phyloP scores from a whole-genome alignment of 345 rosid genomes.

The Salix caprea region DNA sequence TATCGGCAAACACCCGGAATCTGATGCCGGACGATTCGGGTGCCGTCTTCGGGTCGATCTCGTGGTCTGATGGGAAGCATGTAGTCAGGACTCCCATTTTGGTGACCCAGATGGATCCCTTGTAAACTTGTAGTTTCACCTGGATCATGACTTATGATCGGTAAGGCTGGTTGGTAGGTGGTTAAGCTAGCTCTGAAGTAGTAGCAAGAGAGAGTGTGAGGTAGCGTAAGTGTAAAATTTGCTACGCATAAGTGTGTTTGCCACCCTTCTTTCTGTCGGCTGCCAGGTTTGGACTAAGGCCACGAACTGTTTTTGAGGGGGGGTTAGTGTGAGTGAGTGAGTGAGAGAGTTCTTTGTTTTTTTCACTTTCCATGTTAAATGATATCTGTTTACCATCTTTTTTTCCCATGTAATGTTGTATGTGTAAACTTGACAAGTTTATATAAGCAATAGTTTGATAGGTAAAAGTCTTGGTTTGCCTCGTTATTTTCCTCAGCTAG shows the following conservation, averaged over 20 bases:
- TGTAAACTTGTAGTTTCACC: conserved; percentile 24
- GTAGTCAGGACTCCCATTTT: conserved; percentile 68
- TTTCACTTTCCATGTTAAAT: background rate
- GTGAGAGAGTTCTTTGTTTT: background rate
- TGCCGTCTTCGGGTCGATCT: conserved; percentile 63
- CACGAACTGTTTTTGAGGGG: conserved; percentile 6
- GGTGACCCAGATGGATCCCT: conserved; percentile 51
- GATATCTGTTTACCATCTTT: background rate
- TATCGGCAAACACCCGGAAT: conserved; percentile 44
- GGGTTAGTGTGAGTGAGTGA: conserved; percentile 6
- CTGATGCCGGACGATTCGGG: conserved; percentile 56
- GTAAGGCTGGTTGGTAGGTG: background rate
- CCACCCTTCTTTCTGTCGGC: background rate
- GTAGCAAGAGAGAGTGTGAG: background rate
- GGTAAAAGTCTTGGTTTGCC: background rate
- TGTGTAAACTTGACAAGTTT: conserved; percentile 34
- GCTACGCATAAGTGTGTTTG: conserved; percentile 6
- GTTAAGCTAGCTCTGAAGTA: background rate
- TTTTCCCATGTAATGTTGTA: conserved; percentile 2
- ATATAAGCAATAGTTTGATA: conserved; percentile 13
- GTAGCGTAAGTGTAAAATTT: conserved; percentile 13
- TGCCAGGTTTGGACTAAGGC: conserved; percentile 10
- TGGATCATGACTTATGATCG: conserved; percentile 29
- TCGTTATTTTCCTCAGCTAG: background rate
- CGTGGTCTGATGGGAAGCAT: conserved; percentile 80